Conservation (phyloP, 257 asterid species). For the Nemophila menziesii region DNA sequence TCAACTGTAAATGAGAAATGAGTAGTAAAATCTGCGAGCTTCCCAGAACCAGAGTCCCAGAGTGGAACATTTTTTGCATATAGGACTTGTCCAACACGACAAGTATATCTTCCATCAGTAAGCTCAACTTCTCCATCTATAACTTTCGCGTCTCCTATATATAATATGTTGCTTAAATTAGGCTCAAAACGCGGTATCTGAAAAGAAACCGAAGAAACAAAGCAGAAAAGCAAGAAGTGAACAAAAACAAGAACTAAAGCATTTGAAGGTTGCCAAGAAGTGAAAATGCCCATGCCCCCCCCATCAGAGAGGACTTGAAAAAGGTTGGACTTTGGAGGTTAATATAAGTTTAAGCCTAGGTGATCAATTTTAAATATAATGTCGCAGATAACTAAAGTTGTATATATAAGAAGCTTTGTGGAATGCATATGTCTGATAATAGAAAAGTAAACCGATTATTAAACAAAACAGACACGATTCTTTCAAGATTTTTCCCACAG, state of each 20-base stretch:
- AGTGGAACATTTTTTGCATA: conserved; percentile 16
- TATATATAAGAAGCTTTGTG: background rate
- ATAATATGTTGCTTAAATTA: conserved; percentile 8
- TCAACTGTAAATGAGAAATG: conserved; percentile 21
- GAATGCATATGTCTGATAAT: background rate
- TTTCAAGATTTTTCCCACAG: background rate
- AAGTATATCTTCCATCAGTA: conserved; percentile 3
- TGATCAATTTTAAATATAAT: background rate
- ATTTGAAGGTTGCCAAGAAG: background rate
- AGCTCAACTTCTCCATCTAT: conserved; percentile 15
- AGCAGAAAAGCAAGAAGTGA: conserved; percentile 3
- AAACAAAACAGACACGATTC: too few species aligned
- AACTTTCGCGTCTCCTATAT: conserved; percentile 22
- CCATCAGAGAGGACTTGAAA: background rate
- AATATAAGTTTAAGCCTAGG: background rate
- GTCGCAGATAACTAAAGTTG: background rate
- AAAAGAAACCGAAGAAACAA: conserved; percentile 12
- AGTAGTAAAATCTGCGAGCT: conserved; percentile 21
- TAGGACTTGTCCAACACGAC: conserved; percentile 25
- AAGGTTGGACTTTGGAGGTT: background rate
- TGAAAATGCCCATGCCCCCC: background rate
- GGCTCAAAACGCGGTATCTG: conserved; percentile 14
- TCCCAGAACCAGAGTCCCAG: conserved; percentile 21
- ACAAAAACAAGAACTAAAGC: background rate
- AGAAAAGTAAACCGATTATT: too few species aligned